These are phyloP conservation scores for Paramecium caudatum DNA, from an alignment of 73 alveolate genomes.

Conservation along the genomic window DNA sequence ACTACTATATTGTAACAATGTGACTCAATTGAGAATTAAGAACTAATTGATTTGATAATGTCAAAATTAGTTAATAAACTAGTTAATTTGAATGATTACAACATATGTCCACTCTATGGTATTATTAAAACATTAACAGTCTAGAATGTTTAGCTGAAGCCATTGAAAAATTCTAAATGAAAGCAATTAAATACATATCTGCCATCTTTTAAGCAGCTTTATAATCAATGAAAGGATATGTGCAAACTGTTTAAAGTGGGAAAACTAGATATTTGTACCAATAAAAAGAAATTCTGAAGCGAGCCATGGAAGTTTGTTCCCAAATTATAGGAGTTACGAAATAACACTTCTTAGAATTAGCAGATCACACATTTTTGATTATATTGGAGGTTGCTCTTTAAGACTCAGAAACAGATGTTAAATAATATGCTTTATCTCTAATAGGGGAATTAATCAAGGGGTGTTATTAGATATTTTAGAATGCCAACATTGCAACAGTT, in stretches of 20 bases:
- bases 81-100: conserved; percentile 30
- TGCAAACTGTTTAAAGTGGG: background rate
- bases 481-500: conserved; percentile 19
- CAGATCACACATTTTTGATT: background rate
- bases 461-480: background rate
- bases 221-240: conserved; percentile 60
- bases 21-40: conserved; percentile 46
- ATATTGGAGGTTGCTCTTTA: background rate
- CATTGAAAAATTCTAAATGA: conserved; percentile 27
- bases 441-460: conserved; percentile 41
- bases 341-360: background rate
- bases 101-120: conserved; percentile 63
- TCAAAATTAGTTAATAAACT: background rate
- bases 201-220: conserved; percentile 2
- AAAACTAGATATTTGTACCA: background rate
- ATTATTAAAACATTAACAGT: background rate
- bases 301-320: conserved; percentile 6
- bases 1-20: background rate
- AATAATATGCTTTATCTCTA: conserved; percentile 45
- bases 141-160: conserved; percentile 58
- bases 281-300: conserved; percentile 23
- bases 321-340: conserved; percentile 7
- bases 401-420: conserved; percentile 53
- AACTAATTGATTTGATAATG: conserved; percentile 28
- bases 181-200: background rate